Percentiles rank a stretch among this genome's conserved stretches.
These are phyloP conservation scores for Chytriomyces sp. DNA, from an alignment of 192 early-diverging fungal species.

Conservation along the genomic window DNA sequence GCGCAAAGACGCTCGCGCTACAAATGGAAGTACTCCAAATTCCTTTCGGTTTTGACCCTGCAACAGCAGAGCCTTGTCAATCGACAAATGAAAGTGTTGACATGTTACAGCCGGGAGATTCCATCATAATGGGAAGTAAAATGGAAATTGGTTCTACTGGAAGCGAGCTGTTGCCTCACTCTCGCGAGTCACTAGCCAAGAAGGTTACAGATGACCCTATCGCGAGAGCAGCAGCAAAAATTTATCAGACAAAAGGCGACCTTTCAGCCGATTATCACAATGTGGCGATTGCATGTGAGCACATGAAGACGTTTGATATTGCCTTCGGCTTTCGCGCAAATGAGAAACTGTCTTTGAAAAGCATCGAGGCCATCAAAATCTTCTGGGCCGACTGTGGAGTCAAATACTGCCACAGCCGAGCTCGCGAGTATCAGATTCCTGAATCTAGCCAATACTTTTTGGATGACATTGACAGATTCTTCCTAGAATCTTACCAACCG, in stretches of 20 bases:
- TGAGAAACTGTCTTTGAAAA: slow-evolving; percentile 41
- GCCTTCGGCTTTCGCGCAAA: slow-evolving; percentile 82
- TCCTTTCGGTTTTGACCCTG: slow-evolving; percentile 1
- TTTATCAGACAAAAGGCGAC: neutral
- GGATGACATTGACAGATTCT: slow-evolving; percentile 52
- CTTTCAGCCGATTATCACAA: neutral
- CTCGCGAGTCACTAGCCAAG: slow-evolving; percentile 57
- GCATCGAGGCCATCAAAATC: neutral
- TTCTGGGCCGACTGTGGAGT: slow-evolving; percentile 43
- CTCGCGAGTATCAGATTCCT: slow-evolving; percentile 42
- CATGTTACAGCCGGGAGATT: slow-evolving; percentile 92
- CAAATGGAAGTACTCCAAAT: slow-evolving; percentile 30
- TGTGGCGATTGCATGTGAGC: neutral
- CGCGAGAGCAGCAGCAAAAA: neutral
- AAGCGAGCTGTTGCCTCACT: slow-evolving; percentile 65
- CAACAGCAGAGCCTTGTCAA: slow-evolving; percentile 53
- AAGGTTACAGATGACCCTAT: neutral
- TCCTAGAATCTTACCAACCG: slow-evolving; percentile 52
- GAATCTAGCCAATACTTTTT: slow-evolving; percentile 46
- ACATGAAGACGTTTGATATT: slow-evolving; percentile 45
- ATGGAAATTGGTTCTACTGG: slow-evolving; percentile 63
- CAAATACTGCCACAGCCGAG: slow-evolving; percentile 27
- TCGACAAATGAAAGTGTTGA: slow-evolving; percentile 80
- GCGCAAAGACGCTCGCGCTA: slow-evolving; percentile 28
- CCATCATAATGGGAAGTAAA: slow-evolving; percentile 74